These are phyloP conservation scores for Jacaranda copaia DNA, from an alignment of 257 asterid genomes.

Conservation along the genomic window DNA sequence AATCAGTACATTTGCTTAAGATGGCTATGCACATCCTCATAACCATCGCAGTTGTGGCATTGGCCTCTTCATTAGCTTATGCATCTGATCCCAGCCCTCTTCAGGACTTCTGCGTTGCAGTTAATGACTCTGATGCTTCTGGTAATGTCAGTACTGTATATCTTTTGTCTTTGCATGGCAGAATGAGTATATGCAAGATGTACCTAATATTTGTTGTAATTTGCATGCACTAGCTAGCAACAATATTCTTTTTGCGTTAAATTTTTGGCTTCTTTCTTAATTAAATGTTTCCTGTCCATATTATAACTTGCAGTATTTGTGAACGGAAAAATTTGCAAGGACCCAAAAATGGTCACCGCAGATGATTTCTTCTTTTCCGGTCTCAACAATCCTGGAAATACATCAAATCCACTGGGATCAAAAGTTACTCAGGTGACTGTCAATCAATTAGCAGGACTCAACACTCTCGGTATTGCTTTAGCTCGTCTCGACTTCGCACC, in stretches of 20 bases:
- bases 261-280: background rate
- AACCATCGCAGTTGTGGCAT: background rate
- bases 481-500: conserved; percentile 40
- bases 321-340: conserved; percentile 48
- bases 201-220: no score
- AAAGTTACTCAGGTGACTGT: conserved; percentile 33
- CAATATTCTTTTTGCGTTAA: no score
- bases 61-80: no score
- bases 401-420: conserved; percentile 38
- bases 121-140: no score
- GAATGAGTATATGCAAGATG: no score
- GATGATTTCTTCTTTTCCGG: conserved; percentile 43
- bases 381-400: conserved; percentile 36
- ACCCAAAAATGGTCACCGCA: conserved; percentile 29
- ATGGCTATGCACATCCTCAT: background rate
- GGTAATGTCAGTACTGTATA: no score
- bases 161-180: no score
- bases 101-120: no score
- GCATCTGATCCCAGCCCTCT: no score
- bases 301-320: conserved; percentile 25
- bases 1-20: background rate
- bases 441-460: conserved; percentile 46
- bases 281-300: background rate
- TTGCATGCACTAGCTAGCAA: no score
- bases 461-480: conserved; percentile 46